These are phyloP conservation scores for Talaromyces pinophilus DNA, from an alignment of 2,329 filamentous ascomycete species.

Conservation along the genomic window DNA sequence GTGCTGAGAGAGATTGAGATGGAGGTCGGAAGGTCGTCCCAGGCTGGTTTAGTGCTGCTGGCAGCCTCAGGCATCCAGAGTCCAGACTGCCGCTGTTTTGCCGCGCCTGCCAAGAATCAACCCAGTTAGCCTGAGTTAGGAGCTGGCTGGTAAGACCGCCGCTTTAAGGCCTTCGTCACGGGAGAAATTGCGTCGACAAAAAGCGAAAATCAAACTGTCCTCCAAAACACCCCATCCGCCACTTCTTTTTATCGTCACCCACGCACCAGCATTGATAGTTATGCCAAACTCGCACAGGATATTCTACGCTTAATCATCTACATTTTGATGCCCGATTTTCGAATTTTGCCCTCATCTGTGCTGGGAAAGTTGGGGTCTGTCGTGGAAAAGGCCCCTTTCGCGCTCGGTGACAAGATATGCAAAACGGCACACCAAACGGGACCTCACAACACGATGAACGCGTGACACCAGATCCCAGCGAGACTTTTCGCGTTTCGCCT, in stretches of 20 bases:
- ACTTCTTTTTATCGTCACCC: constrained; percentile 40
- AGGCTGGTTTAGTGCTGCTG: not conserved
- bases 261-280: constrained; percentile 46
- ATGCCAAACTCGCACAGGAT: constrained; percentile 47
- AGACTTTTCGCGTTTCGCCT: constrained; percentile 28
- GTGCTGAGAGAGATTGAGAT: constrained; percentile 10
- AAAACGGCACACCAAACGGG: constrained; percentile 48
- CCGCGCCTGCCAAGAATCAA: not conserved
- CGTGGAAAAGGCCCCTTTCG: constrained; percentile 44
- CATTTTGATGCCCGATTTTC: constrained; percentile 45
- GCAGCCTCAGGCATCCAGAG: not conserved
- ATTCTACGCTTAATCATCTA: constrained; percentile 36
- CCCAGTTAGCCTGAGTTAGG: too few relatives aligned
- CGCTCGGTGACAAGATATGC: constrained; percentile 48
- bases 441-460: constrained; percentile 43
- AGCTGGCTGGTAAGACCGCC: not conserved
- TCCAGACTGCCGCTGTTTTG: not conserved
- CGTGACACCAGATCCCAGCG: constrained; percentile 36
- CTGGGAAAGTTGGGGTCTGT: constrained; percentile 50
- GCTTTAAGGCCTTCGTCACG: constrained; percentile 29
- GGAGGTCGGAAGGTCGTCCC: constrained; percentile 11
- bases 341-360: constrained; percentile 40
- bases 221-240: constrained; percentile 35
- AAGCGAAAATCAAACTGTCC: constrained; percentile 44
- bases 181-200: constrained; percentile 31